A percentile compares a stretch with the other conserved stretches of the same genome.
Conservation (phyloP, 2,329 filamentous ascomycete species). For the Apiospora sp. region DNA sequence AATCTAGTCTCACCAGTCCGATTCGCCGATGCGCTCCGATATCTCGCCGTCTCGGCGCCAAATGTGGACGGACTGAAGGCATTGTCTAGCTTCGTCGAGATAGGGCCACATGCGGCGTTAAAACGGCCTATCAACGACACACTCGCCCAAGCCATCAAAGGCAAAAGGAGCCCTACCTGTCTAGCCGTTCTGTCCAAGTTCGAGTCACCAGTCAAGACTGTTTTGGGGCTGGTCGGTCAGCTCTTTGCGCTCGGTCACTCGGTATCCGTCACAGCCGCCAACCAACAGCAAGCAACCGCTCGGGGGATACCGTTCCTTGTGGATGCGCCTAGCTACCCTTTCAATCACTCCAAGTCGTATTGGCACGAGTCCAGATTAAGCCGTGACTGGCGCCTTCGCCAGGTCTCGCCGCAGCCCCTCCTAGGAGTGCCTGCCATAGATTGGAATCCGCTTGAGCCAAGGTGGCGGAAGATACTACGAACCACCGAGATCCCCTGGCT, state of each 20-base stretch:
- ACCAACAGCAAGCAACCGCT: constrained; percentile 28
- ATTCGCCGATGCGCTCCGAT: constrained; percentile 32
- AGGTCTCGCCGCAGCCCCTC: constrained; percentile 42
- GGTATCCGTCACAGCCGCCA: constrained; percentile 38
- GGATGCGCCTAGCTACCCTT: constrained; percentile 30
- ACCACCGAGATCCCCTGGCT: constrained; percentile 33
- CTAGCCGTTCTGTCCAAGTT: constrained; percentile 35
- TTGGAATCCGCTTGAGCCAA: constrained; percentile 33
- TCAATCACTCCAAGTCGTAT: constrained; percentile 39
- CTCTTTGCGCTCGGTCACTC: constrained; percentile 40
- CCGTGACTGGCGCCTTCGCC: constrained; percentile 30
- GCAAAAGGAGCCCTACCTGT: constrained; percentile 40
- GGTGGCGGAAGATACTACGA: constrained; percentile 22
- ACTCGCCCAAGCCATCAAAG: constrained; percentile 33
- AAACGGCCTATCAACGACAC: constrained; percentile 36
- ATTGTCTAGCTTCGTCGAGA: constrained; percentile 29
- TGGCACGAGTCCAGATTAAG: constrained; percentile 44
- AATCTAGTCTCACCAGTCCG: constrained; percentile 36
- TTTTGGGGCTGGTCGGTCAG: constrained; percentile 39
- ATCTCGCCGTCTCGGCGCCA: constrained; percentile 30
- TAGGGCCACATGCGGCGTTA: constrained; percentile 36
- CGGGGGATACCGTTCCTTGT: constrained; percentile 27
- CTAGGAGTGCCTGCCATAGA: constrained; percentile 37
- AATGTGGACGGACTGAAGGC: constrained; percentile 30
- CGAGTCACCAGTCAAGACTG: constrained; percentile 31